These are phyloP conservation scores for Syncephalastrum racemosum DNA, from an alignment of 371 early-diverging fungal genomes.

Conservation along the genomic window DNA sequence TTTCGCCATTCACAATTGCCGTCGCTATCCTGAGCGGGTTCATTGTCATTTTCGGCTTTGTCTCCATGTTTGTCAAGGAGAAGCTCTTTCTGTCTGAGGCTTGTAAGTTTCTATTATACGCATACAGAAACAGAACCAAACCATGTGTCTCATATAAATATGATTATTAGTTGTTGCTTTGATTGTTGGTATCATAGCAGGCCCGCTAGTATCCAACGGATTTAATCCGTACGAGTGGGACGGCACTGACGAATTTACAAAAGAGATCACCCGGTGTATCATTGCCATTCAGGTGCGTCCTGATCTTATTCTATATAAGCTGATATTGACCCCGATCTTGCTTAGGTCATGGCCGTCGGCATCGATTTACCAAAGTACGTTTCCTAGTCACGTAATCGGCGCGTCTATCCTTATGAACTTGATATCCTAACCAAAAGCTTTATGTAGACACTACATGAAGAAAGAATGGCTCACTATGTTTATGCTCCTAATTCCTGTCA, in stretches of 20 bases:
- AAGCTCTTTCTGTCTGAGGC: slow-evolving; percentile 89
- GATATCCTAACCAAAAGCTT: not conserved
- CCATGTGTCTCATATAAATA: not conserved
- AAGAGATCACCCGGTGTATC: slow-evolving; percentile 75
- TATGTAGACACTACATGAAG: slow-evolving; percentile 45
- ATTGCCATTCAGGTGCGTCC: slow-evolving; percentile 72
- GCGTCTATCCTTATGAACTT: not conserved
- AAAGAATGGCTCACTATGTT: slow-evolving; percentile 67
- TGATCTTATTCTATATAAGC: not conserved
- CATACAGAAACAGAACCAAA: no score
- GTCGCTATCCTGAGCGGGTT: slow-evolving; percentile 79
- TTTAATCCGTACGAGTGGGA: slow-evolving; percentile 62
- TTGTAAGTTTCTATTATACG: slow-evolving; percentile 43
- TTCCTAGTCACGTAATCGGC: slow-evolving; percentile 6
- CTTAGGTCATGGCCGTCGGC: slow-evolving; percentile 85
- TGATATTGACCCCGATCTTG: not conserved
- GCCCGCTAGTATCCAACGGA: slow-evolving; percentile 66
- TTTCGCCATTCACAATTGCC: slow-evolving; percentile 45
- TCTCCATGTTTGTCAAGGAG: slow-evolving; percentile 92
- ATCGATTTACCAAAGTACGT: slow-evolving; percentile 76
- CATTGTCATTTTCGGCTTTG: slow-evolving; percentile 81
- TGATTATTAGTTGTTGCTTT: slow-evolving; percentile 74
- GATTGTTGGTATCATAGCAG: slow-evolving; percentile 88
- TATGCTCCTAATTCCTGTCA: slow-evolving; percentile 82
- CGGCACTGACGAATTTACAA: slow-evolving; percentile 55